These are phyloP conservation scores for Pseudogymnoascus sp. DNA, from an alignment of 2,329 filamentous ascomycete species.

Conservation along the genomic window DNA sequence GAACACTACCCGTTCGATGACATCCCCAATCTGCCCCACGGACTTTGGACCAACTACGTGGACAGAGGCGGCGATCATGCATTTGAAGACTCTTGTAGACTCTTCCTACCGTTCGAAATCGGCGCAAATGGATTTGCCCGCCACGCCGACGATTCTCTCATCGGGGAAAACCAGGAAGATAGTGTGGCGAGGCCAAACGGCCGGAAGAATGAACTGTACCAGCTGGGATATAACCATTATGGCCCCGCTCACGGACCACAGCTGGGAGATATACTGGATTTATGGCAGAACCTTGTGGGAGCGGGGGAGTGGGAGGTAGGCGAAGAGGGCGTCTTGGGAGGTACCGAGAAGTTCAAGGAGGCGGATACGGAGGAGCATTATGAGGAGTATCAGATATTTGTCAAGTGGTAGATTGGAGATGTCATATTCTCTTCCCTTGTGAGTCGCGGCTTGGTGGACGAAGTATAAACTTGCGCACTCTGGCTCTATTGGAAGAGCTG, in stretches of 20 bases:
- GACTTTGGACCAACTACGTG: no score
- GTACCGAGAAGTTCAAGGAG: constrained; percentile 13
- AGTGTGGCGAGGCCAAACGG: not conserved
- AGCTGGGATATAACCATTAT: constrained; percentile 17
- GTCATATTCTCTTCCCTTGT: not conserved
- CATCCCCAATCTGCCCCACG: no score
- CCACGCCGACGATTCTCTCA: no score
- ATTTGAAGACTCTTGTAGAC: no score
- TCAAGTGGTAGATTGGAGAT: not conserved
- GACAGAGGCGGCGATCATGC: no score
- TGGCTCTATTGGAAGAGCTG: not conserved
- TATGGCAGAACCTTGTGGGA: no score
- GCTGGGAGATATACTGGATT: constrained; percentile 19
- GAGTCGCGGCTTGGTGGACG: no score
- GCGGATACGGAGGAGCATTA: constrained; percentile 12
- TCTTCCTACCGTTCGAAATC: no score
- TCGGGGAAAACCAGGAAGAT: no score
- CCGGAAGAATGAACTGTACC: constrained; percentile 15
- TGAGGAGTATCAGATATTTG: not conserved
- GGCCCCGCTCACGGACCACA: constrained; percentile 14
- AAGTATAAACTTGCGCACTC: not conserved
- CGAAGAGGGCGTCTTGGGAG: constrained; percentile 10
- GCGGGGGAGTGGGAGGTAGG: constrained; percentile 11
- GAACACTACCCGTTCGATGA: no score
- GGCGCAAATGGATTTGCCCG: no score